Base-by-base conservation (phyloP, 495 filamentous ascomycete genomes). In the Podospora australis region DNA sequence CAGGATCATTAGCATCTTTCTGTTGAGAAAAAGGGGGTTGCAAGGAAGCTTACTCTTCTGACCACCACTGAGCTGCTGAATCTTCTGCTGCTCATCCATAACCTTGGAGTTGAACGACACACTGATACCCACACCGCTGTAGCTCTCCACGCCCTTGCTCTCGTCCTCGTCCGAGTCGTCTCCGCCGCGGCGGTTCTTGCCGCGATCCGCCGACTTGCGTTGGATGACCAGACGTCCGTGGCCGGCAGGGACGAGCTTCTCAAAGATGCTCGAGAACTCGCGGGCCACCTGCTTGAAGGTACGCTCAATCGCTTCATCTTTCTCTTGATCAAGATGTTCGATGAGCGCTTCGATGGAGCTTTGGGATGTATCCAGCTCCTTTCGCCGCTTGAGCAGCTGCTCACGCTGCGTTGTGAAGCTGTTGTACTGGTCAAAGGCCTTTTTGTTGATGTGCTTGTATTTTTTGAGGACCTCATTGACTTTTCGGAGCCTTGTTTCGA, bases 21-120 rank as follows among this genome's bases (percentile, higher is more conserved):
- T 9, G 17, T 1, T 21, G 26, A 21, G 24, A 24, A 11, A 43
- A 44, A 28, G 30, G 14, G 41, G 22, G 32, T 21, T 8, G n/a
- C 21, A 24, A 26, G 29, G 23, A 9, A 34, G 70, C 78, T 75
- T 70, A 88, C 89, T 95, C 78, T 99, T 99, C 55, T 99, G 92
- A 32, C 92, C 92, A 71, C 92, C 92, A 53, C 86, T 91, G 46
- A 99, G 80, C 68, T 99, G 92, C 69, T 92, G 87, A 55, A 99
- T 96, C 40, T 88, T 87, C 62, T 99, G 92, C 69, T 99, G 92
- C 57, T 99, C 92, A 54, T 99, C 94, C 49, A 78, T 70, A 50
- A 88, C 82, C 67, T 96, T 95, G 63, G 88, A 95, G 71, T 97
- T 99, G 76, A 99, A 99, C 54, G 87, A 91, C 20, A 99, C 92